Evolutionary conservation across 2,329 filamentous ascomycete genomes (phyloP), one percentile per base, ranked within the genome.

Genomic region (Trichoderma sp.): DNA sequence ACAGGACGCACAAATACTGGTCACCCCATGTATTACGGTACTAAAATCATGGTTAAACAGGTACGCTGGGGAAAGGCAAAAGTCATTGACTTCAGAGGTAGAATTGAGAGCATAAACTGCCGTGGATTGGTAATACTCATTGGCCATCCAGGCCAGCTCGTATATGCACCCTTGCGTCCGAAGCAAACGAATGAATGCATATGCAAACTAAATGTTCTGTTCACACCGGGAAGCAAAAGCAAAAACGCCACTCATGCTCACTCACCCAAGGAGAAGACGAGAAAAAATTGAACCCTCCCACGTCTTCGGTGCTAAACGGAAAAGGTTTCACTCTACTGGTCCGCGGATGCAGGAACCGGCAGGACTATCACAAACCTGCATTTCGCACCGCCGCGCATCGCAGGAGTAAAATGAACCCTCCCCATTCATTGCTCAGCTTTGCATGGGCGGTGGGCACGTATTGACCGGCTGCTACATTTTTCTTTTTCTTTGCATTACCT

Each of bases 81-180:
- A 21, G 45, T 0, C 12, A 41, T 41, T 41, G 45, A 66, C 24
- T 11, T 18, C 16, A 29, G 24, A 53, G 45, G 7, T 12, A 14
- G 45, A 53, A 21, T 53, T 24, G 45, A 53, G 9, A 6, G 50
- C 50, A 56, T 24, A 24, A 53, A 21, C n/a, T 56, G 21, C 50
- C 50, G 50, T 12, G 50, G 50, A 24, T 38, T 11, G 18, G 24
- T 41, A 27, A 45, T 8, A 16, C 9, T 8, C 56, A n/a, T 50
- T 31, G 18, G 41, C 16, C 18, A n/a, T 45, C 16, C 41, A 45
- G 27, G 53, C 21, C 21, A 50, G 12, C 56, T 71, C 68, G 68
- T 71, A 63, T 71, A 71, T 71, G 68, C 68, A 63, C 31, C 66
- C 66, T 24, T 69, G 50, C 66, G 66, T 53, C 66, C 50, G 66